These are phyloP conservation scores for Neurospora cerealis DNA, from an alignment of 495 filamentous ascomycete species.

Conservation along the genomic window DNA sequence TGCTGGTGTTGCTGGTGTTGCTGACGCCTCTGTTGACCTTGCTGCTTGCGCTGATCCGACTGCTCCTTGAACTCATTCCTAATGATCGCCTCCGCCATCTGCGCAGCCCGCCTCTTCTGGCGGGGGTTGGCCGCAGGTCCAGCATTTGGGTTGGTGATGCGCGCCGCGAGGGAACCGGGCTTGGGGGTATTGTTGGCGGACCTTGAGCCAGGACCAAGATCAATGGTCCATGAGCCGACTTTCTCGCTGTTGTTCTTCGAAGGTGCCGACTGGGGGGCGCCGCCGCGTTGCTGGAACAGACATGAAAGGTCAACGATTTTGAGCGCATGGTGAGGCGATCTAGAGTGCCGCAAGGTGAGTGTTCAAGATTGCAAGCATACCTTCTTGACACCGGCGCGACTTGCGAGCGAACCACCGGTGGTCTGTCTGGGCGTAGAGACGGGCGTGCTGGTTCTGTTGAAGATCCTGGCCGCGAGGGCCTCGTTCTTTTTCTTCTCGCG, in stretches of 20 bases:
- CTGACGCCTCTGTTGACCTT: constrained; percentile 12
- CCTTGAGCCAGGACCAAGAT: background rate
- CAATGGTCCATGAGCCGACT: background rate
- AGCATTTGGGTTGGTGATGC: constrained; percentile 31
- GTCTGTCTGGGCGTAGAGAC: constrained; percentile 47
- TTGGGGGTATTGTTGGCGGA: constrained; percentile 21
- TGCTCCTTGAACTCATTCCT: constrained; percentile 23
- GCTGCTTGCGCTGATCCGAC: constrained; percentile 16
- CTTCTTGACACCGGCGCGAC: constrained; percentile 66
- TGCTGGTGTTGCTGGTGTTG: constrained; percentile 5
- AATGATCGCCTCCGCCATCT: constrained; percentile 21
- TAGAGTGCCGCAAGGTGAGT: background rate
- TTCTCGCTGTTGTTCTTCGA: background rate
- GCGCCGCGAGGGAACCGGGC: constrained; percentile 30
- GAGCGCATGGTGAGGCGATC: background rate
- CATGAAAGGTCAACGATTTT: background rate
- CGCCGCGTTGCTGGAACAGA: constrained; percentile 30
- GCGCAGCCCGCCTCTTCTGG: constrained; percentile 22
- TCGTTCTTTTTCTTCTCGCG: constrained; percentile 62
- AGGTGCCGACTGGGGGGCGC: constrained; percentile 18
- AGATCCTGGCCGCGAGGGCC: constrained; percentile 59
- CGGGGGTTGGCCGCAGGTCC: constrained; percentile 13
- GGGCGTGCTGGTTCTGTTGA: constrained; percentile 52
- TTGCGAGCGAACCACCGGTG: constrained; percentile 51
- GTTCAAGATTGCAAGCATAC: constrained; percentile 26